phyloP scores from a whole-genome alignment of 139 green algal species.

The Closterium sp. region DNA sequence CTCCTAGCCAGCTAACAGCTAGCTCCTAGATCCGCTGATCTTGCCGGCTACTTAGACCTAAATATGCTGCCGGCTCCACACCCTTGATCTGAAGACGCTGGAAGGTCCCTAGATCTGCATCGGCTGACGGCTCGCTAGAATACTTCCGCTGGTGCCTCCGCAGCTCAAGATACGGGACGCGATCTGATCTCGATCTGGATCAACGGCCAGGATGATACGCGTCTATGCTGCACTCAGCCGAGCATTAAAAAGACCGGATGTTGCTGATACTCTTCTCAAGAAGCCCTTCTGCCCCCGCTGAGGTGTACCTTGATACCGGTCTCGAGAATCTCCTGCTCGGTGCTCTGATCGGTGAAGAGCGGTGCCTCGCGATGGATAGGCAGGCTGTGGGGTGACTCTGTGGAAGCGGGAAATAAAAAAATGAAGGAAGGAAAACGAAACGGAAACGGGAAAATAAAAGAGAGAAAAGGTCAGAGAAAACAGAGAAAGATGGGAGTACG shows the following conservation, averaged over 20 bases:
- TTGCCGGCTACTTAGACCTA: neutral
- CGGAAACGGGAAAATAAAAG: neutral
- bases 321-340: slow-evolving; percentile 95
- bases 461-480: too few relatives aligned
- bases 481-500: too few relatives aligned
- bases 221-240: too few relatives aligned
- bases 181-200: too few relatives aligned
- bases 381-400: slow-evolving; percentile 75
- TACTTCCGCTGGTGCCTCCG: neutral
- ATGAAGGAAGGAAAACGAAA: neutral
- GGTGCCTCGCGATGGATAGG: slow-evolving; percentile 97
- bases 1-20: neutral
- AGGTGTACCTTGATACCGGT: slow-evolving; percentile 96
- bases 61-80: neutral
- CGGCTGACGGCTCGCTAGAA: neutral
- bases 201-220: too few relatives aligned
- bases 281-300: neutral
- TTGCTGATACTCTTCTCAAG: too few relatives aligned
- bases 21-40: neutral
- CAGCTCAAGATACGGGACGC: neutral
- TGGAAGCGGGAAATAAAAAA: neutral
- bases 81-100: neutral
- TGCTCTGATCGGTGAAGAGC: slow-evolving; percentile 90
- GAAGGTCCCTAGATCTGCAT: neutral
- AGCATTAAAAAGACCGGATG: too few relatives aligned